Base-by-base conservation (phyloP, 108 stramenopile species). In the Stephanodiscus triporus region DNA sequence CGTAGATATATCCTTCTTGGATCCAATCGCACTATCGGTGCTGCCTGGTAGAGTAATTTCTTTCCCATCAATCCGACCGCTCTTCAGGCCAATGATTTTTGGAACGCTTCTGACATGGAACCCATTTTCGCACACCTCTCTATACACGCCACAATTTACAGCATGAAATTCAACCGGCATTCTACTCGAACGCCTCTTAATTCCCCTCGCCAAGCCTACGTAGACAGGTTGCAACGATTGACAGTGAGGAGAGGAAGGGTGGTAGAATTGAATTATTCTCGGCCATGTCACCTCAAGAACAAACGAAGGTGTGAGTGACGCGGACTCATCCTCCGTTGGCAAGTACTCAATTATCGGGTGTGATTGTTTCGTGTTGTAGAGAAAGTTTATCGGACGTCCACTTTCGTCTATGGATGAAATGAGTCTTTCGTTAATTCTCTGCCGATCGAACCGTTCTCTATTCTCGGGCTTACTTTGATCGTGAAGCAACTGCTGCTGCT, bases 221-320 rank as follows among this genome's bases (percentile, higher is more conserved):
- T 71, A 84, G 22, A 43, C 66, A 16, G 74, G 26, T 67, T 69
- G 77, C 17, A 84, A 80, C 16, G 65, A 38, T 34, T 6, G 19
- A 38, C 78, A 84, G 58, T 50, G 74, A 16, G 63, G 48, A 4
- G 78, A 80, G 8, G 78, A 67, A 20, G 83, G 69, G 66, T 84
- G 83, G 55, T 84, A 84, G 63, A 84, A 84, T 54, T 66, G 56
- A 19, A 75, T 63, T 2, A 84, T 63, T 40, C 83, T 73, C 19
- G 83, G 83, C 83, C 83, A 84, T 47, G 83, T 84, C 8, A 84
- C 83, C 45, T 84, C 83, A 16, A 84, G 73, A 0, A 84, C 78
- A 62, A 84, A 84, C 17, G 78, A 76, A 0, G 78, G 82, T 17
- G 77, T 83, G 10, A 77, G 63, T 7, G 77, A 36, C 24, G 62